Percentiles rank a stretch among this genome's conserved stretches.
Evolutionary conservation across 208 protist species (phyloP).

Genomic region (Acanthamoeba royreba): DNA sequence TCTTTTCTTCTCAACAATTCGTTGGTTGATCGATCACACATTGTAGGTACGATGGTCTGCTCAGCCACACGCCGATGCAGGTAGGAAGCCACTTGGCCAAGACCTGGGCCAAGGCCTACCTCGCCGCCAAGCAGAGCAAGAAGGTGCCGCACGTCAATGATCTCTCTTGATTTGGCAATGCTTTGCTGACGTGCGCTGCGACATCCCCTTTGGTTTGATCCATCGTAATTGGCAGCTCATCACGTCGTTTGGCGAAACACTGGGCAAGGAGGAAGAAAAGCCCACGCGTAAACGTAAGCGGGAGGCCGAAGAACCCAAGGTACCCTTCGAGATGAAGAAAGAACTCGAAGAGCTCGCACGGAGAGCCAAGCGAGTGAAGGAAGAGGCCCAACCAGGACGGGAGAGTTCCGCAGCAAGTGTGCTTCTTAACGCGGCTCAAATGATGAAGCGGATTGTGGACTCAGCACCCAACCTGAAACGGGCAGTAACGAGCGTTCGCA

Average conservation of each 20-base stretch:
- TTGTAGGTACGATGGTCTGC: background rate
- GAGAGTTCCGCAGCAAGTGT: background rate
- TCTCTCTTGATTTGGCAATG: background rate
- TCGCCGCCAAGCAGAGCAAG: background rate
- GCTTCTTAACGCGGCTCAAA: background rate
- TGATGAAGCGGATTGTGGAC: constrained; percentile 10
- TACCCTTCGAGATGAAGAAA: constrained; percentile 27
- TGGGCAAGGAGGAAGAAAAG: background rate
- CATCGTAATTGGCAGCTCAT: background rate
- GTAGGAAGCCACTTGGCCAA: background rate
- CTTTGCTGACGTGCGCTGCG: no score
- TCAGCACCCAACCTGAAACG: background rate
- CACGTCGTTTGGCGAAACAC: background rate
- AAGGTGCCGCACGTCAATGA: background rate
- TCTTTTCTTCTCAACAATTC: no score
- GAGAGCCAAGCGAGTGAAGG: background rate
- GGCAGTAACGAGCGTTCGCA: background rate
- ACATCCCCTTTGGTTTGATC: no score
- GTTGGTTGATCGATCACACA: no score
- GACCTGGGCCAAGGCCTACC: background rate
- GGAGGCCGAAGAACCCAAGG: background rate
- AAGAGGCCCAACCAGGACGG: background rate
- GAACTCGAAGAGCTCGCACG: background rate
- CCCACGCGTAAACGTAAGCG: background rate
- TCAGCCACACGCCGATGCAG: background rate